phyloP scores from a whole-genome alignment of 2,329 filamentous ascomycete species.

The Colletotrichum noveboracense region DNA sequence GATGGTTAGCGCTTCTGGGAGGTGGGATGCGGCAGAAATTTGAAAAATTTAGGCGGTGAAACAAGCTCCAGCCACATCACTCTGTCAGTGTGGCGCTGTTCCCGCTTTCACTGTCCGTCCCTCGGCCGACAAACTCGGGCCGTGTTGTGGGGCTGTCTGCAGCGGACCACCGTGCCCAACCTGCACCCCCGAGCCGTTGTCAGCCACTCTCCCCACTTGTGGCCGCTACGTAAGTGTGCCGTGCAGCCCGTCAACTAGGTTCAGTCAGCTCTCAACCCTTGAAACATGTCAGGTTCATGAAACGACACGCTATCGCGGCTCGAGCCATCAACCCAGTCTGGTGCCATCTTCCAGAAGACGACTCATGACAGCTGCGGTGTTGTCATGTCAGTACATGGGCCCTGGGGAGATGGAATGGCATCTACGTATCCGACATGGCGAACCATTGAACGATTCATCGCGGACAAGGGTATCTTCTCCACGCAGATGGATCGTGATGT shows the following conservation, averaged over 20 bases:
- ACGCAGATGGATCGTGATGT: not conserved
- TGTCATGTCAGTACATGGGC: not conserved
- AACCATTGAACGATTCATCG: not conserved
- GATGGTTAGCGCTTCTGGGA: not conserved
- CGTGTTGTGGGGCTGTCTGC: not conserved
- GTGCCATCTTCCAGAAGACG: not conserved
- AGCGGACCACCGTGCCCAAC: not conserved
- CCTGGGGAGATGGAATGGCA: not conserved
- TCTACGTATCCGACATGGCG: not conserved
- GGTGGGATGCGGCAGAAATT: constrained; percentile 24
- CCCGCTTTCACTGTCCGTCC: not conserved
- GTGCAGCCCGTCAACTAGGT: not conserved
- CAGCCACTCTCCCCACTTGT: not conserved
- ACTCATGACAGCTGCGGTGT: not conserved
- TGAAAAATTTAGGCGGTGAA: constrained; percentile 25
- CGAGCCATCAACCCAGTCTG: not conserved
- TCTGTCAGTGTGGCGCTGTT: not conserved
- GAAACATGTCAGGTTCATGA: constrained; percentile 20
- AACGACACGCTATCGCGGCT: not conserved
- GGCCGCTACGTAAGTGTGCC: not conserved
- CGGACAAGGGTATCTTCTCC: not conserved
- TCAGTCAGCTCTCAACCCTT: not conserved
- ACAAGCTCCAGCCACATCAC: constrained; percentile 3
- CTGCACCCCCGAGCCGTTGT: not conserved
- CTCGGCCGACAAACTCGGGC: not conserved